phyloP scores from a whole-genome alignment of 2,329 filamentous ascomycete species.

The Trichophyton simii region DNA sequence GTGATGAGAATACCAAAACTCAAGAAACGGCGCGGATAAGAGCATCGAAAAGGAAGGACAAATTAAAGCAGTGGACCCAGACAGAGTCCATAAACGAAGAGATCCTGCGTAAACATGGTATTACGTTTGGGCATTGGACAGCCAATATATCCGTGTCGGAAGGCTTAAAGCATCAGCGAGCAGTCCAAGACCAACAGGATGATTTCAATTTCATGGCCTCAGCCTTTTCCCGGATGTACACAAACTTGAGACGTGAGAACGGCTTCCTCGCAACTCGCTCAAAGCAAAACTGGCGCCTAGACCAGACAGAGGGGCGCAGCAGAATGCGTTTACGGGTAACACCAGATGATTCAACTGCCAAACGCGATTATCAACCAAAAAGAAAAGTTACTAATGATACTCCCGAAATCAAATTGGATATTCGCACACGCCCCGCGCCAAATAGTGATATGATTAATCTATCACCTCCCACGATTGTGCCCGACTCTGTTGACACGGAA shows the following conservation, averaged over 20 bases:
- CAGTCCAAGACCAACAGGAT: constrained; percentile 86
- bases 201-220: constrained; percentile 66
- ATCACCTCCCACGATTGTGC: constrained; percentile 24
- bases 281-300: constrained; percentile 72
- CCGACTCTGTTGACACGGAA: constrained; percentile 23
- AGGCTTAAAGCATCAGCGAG: constrained; percentile 77
- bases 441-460: constrained; percentile 31
- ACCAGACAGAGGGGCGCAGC: constrained; percentile 89
- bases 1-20: constrained; percentile 65
- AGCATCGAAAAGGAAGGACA: constrained; percentile 65
- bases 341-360: constrained; percentile 56
- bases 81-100: constrained; percentile 59
- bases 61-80: constrained; percentile 63
- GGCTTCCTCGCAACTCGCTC: constrained; percentile 60
- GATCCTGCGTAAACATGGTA: constrained; percentile 66
- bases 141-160: constrained; percentile 91
- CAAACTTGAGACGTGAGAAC: constrained; percentile 64
- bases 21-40: constrained; percentile 61
- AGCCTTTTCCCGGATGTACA: constrained; percentile 64
- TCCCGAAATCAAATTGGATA: constrained; percentile 35
- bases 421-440: constrained; percentile 28
- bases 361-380: constrained; percentile 75
- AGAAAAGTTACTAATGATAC: constrained; percentile 45
- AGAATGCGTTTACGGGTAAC: constrained; percentile 83
- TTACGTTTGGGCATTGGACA: constrained; percentile 80